A percentile compares a stretch with the other conserved stretches of the same genome.
Conservation (phyloP, 2,329 filamentous ascomycete species). For the Trichoderma aggressivum region DNA sequence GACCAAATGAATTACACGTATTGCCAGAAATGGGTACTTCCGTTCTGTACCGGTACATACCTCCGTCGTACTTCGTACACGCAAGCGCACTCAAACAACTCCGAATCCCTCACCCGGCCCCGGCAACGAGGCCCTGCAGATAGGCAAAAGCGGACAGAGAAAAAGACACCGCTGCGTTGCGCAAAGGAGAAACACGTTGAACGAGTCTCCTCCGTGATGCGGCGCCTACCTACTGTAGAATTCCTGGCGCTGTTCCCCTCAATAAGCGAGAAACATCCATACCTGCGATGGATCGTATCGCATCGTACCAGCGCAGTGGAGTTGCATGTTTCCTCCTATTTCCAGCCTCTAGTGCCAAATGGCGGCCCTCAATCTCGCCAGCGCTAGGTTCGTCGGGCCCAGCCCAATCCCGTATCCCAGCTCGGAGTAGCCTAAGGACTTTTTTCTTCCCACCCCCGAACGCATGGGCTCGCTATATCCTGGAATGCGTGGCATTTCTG, state of each 20-base stretch:
- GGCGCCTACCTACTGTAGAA: not conserved
- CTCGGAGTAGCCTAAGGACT: not conserved
- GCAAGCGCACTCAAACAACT: not conserved
- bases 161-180: not conserved
- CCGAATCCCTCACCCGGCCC: not conserved
- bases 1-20: not conserved
- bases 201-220: not conserved
- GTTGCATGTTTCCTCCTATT: conserved; percentile 2
- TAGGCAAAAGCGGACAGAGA: not conserved
- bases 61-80: not conserved
- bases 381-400: not conserved
- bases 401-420: not conserved
- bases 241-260: not conserved
- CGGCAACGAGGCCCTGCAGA: not conserved
- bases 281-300: not conserved
- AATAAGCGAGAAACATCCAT: conserved; percentile 10
- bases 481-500: not conserved
- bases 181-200: conserved; percentile 11
- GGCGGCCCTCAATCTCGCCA: not conserved
- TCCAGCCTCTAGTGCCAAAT: not conserved
- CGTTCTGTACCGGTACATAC: not conserved
- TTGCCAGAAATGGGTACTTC: not conserved
- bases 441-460: not conserved
- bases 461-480: not conserved
- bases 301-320: not conserved